Conservation (phyloP, 1,284 basidiomycete species). For the Mrakiaceae sp. region DNA sequence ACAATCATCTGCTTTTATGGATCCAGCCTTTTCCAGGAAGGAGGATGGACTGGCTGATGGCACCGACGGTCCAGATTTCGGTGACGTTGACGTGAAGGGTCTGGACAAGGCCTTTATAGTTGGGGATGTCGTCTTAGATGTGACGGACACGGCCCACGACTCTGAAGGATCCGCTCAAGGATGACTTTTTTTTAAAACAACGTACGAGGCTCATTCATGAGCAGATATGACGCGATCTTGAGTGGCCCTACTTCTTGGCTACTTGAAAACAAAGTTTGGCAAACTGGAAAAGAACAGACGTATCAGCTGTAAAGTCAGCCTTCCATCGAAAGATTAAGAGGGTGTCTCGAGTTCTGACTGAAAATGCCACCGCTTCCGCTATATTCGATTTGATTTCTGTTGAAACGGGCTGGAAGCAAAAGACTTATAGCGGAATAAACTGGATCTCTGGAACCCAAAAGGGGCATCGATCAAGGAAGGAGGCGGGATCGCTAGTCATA, state of each 20-base stretch:
- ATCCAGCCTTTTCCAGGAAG: constrained; percentile 31
- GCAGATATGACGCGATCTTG: constrained; percentile 43
- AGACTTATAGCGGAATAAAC: no score
- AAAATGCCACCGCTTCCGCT: no score
- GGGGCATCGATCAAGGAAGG: no score
- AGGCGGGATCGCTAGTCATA: no score
- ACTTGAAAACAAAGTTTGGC: constrained; percentile 47
- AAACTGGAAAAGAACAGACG: constrained; percentile 31
- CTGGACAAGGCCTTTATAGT: background rate
- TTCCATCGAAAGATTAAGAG: no score
- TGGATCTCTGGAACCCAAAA: no score
- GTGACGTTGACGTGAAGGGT: constrained; percentile 30
- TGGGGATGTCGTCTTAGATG: background rate
- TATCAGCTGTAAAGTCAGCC: no score
- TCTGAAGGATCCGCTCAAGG: no score
- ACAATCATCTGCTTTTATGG: constrained; percentile 18
- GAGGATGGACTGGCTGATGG: constrained; percentile 29
- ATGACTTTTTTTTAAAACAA: background rate
- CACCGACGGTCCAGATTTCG: constrained; percentile 31
- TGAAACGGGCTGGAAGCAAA: no score
- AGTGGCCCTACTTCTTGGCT: constrained; percentile 42
- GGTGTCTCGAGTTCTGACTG: no score
- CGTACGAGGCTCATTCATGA: constrained; percentile 34
- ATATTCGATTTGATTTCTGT: no score
- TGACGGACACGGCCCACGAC: background rate